Base-by-base conservation (phyloP, 768 basidiomycete genomes). In the Tricholoma matsutake region DNA sequence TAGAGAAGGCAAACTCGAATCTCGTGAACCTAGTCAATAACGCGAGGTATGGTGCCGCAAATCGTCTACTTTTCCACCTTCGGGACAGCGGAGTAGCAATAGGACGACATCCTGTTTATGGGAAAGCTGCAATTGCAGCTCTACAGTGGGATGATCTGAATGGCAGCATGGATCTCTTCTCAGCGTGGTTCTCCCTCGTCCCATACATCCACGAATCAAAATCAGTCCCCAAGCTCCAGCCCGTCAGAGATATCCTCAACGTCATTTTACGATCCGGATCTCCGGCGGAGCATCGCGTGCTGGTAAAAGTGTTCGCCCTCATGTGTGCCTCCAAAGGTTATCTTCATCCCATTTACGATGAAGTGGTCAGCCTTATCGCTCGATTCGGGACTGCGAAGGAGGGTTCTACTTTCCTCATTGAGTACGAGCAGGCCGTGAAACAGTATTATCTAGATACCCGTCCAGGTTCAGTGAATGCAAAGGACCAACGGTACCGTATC, bases 241-340 rank as follows among this genome's bases (percentile, higher is more conserved):
- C 62, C 20, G 58, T 67, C 39, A 43, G 18, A 18, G 61, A 55
- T 3, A 63, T 61, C 3, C 58, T 66, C 14, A 51, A 60, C 11
- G 34, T 57, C n/a, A 59, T 69, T n/a, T 58, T 70, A 13, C 57
- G 49, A 5, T 56, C 63, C 6, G 68, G 66, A 18, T 58, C 56
- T 28, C 69, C 68, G 29, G 54, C 61, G 1, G 31, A 32, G 2
- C 59, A 58, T 57, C 35, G 67, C 11, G 43, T 58, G 20, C 20
- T 64, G 13, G 66, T 68, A 18, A 57, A 64, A 34, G 54, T 37
- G 11, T 70, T 70, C 39, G 69, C 62, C 20, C 14, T 68, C 10
- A 59, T 70, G 31, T 63, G 55, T 43, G 66, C 68, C 22, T 57
- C 54, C 10, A 69, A 68, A 61, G 68, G 69, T 8, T 70, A 70